A percentile compares a stretch with the other conserved stretches of the same genome.
phyloP scores from a whole-genome alignment of 1,284 basidiomycete genomes.

The Pseudozyma hubeiensis region DNA sequence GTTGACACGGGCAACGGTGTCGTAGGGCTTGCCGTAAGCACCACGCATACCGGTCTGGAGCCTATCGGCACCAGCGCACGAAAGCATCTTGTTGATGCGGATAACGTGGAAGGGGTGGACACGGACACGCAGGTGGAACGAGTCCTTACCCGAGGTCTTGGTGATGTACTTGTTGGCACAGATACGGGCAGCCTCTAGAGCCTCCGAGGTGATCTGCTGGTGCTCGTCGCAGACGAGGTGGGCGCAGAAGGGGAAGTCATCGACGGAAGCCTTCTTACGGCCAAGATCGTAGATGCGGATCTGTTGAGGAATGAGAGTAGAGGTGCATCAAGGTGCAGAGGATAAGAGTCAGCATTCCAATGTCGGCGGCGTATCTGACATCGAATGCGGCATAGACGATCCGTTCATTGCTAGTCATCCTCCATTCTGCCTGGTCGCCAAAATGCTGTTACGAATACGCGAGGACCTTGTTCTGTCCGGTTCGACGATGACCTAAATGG shows the following conservation, averaged over 20 bases:
- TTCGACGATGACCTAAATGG: no score
- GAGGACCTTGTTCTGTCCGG: no score
- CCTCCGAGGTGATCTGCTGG: slow-evolving; percentile 95
- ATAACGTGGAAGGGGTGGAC: slow-evolving; percentile 99
- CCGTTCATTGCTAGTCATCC: not conserved
- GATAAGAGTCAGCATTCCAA: slow-evolving; percentile 7
- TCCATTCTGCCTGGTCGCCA: not conserved
- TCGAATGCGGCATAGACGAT: not conserved
- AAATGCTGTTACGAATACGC: no score
- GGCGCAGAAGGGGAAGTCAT: slow-evolving; percentile 87
- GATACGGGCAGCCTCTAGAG: slow-evolving; percentile 97
- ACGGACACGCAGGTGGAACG: slow-evolving; percentile 97
- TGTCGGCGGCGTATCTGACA: not conserved
- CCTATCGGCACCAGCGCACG: slow-evolving; percentile 97
- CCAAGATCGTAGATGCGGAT: slow-evolving; percentile 79
- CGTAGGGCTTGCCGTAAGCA: slow-evolving; percentile 99
- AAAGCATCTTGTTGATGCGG: slow-evolving; percentile 99
- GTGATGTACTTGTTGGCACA: slow-evolving; percentile 99
- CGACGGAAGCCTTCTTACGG: slow-evolving; percentile 87
- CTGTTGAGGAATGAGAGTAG: slow-evolving; percentile 18
- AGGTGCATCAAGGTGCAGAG: not conserved
- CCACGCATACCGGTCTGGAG: slow-evolving; percentile 98
- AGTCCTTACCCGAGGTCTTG: slow-evolving; percentile 97
- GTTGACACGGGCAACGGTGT: slow-evolving; percentile 91
- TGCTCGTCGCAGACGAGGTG: slow-evolving; percentile 98